Evolutionary conservation across 257 asterid genomes (phyloP), one percentile per base, ranked within the genome.

Genomic region (Mitragyna speciosa): DNA sequence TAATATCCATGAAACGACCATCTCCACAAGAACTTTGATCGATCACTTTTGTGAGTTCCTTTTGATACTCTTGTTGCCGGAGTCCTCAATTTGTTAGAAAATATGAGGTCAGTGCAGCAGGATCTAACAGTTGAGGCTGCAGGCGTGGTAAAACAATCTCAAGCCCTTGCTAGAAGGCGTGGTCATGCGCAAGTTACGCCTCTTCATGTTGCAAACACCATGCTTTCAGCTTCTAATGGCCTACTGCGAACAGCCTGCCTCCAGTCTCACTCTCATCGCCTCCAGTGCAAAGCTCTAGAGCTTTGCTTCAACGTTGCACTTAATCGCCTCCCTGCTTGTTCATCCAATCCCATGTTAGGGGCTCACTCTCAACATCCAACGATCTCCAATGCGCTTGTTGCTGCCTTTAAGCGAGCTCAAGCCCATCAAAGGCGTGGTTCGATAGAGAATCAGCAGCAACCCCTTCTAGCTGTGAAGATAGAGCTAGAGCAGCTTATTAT

Each of bases 171-270:
- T 0, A 86, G 84, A 86, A 86, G 93, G 31, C 97, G 98, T 12
- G 98, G 98, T 86, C 98, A 94, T 56, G 94, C 96, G 2, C 98
- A 94, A 80, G 97, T 94, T 64, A 92, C 98, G 24, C 98, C 98
- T 1, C 93, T 94, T 24, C 98, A 94, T 76, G 96, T 94, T 10
- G 98, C 97, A 11, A 91, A 74, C 91, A 87, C 93, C 83, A 92
- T 94, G 98, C 91, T 94, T 6, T 70, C 91, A 28, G 79, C 89
- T 52, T 67, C 96, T 0, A 72, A 75, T 78, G 97, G 98, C 66
- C 48, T 89, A 11, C 81, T 94, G 43, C 83, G 95, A 54, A 84
- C 80, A 0, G 97, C 98, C 36, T 94, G 97, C 61, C 89, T 85
- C 10, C 89, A 89, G 31, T 90, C 97, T 72, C 93, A 94, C 79